Evolutionary conservation across 768 basidiomycete genomes (phyloP), one percentile per base, ranked within the genome.

Genomic region (Stropharia rugosoannulata): DNA sequence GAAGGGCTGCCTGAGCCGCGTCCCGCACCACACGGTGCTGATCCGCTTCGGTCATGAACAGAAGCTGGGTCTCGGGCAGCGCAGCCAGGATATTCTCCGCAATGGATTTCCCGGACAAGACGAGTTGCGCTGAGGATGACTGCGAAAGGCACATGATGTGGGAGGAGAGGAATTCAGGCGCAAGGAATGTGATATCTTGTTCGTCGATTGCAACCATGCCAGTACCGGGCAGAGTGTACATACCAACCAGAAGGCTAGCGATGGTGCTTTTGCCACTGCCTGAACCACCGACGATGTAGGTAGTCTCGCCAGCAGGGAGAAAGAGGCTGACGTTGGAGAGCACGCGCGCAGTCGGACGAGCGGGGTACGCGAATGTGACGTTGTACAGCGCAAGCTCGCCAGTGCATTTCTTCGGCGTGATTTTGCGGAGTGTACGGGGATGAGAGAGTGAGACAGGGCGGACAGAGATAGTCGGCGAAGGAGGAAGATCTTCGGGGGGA

Each of bases 231-330:
- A 54, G 45, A 1, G 44, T 19, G 73, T 98, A 98, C 69, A 95
- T 77, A 4, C 89, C 78, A 18, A 95, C 86, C 1, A 98, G 75
- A 2, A 98, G 79, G 1, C 89, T 80, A 0, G 90, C 89, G 59
- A 96, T 80, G 2, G 94, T 98, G 19, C 91, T 93, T 74, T 98
- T 98, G 37, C 96, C 95, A 2, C 85, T 92, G 8, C 96, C 95
- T 5, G 93, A 96, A 0, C 89, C 72, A 9, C 96, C 96, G 16
- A 98, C 93, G 61, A 98, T 82, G 51, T 93, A 95, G 2, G 97
- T 93, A 25, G 84, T 89, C 65, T 96, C 91, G 60, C 86, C 83
- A 2, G 90, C 83, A 1, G 75, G 73, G 62, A 98, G 75, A 58
- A 77, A 79, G 68, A 97, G 80, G 11, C 83, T 85, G 46, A 93